A percentile compares a stretch with the other conserved stretches of the same genome.
Conservation (phyloP, 2,329 filamentous ascomycete genomes). For the Exophiala aquamarina region DNA sequence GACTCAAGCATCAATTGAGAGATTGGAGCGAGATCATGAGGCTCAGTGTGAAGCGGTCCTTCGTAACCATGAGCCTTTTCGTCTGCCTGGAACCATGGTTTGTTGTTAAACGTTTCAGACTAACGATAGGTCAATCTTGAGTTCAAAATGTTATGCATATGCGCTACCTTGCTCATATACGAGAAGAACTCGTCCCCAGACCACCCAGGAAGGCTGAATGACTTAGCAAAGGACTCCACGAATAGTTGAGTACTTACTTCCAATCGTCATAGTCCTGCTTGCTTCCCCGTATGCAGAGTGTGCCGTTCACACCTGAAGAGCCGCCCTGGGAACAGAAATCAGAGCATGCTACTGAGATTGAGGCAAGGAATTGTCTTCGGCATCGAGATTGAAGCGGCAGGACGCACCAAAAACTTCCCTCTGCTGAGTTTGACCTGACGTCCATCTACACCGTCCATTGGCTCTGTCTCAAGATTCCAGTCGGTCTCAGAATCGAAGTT, state of each 20-base stretch:
- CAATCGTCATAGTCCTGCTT: conserved; percentile 56
- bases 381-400: conserved; percentile 35
- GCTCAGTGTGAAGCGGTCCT: conserved; percentile 57
- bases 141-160: background rate
- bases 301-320: conserved; percentile 48
- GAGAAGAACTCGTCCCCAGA: conserved; percentile 58
- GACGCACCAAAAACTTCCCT: conserved; percentile 45
- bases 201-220: conserved; percentile 50
- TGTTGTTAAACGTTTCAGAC: conserved; percentile 59
- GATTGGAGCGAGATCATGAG: conserved; percentile 60
- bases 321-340: conserved; percentile 22
- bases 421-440: conserved; percentile 45
- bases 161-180: conserved; percentile 56
- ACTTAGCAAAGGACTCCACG: no score
- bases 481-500: conserved; percentile 44
- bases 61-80: conserved; percentile 49
- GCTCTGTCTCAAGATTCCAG: conserved; percentile 45
- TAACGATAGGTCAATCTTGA: conserved; percentile 43
- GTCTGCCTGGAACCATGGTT: conserved; percentile 57
- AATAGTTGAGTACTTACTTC: conserved; percentile 48
- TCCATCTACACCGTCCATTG: conserved; percentile 41
- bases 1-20: conserved; percentile 57
- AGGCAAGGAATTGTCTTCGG: conserved; percentile 43
- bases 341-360: conserved; percentile 29
- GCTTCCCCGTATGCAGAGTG: conserved; percentile 43